These are phyloP conservation scores for Knoxdaviesia capensis DNA, from an alignment of 2,329 filamentous ascomycete genomes.

Conservation along the genomic window DNA sequence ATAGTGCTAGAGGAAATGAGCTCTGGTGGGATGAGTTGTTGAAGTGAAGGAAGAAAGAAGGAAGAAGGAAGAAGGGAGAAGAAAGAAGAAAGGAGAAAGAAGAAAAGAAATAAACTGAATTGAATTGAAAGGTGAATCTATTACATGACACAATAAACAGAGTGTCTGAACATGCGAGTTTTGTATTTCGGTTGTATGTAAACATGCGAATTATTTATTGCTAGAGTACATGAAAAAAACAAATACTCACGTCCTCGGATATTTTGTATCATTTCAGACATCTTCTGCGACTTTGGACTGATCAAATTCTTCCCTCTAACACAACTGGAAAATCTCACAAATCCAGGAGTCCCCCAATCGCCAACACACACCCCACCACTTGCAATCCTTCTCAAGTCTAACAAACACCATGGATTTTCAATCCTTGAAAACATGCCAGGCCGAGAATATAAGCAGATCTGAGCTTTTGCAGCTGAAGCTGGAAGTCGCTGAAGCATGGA, in stretches of 20 bases:
- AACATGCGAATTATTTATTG: too few relatives aligned
- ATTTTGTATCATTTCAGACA: too few relatives aligned
- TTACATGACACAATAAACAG: too few relatives aligned
- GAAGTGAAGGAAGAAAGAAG: not conserved
- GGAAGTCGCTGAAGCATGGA: too few relatives aligned
- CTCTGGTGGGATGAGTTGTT: not conserved
- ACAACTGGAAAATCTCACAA: not conserved
- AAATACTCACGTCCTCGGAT: too few relatives aligned
- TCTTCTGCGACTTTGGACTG: not conserved
- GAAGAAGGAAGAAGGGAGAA: not conserved
- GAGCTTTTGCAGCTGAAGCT: too few relatives aligned
- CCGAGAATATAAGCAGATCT: too few relatives aligned
- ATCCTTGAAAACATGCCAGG: too few relatives aligned
- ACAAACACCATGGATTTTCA: too few relatives aligned
- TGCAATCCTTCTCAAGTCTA: too few relatives aligned
- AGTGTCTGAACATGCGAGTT: conserved; percentile 1
- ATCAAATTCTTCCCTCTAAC: conserved; percentile 1
- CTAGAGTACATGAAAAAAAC: not conserved
- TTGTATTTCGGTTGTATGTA: not conserved
- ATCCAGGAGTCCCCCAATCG: not conserved
- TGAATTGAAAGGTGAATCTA: not conserved
- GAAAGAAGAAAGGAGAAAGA: not conserved
- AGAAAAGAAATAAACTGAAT: conserved; percentile 1
- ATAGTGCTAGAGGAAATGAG: too few relatives aligned
- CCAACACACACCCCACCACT: not conserved